Evolutionary conservation across 306 rosid genomes (phyloP).

Genomic region (Cucurbita maxima): DNA sequence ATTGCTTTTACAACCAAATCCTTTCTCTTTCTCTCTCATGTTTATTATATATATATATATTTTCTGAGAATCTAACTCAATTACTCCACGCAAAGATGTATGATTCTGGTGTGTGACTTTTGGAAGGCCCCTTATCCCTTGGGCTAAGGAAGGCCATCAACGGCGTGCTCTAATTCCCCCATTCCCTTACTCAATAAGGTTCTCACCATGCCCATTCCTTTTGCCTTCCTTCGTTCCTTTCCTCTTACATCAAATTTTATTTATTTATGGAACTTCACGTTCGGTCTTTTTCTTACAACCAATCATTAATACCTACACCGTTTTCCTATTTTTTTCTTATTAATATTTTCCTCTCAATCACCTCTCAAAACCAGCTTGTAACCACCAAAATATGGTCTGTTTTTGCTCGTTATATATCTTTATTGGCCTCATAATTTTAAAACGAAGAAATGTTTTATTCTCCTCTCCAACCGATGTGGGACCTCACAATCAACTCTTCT

Average conservation of each 20-base stretch:
- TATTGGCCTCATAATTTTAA: too few relatives aligned
- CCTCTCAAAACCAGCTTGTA: not conserved
- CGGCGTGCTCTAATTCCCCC: constrained; percentile 8
- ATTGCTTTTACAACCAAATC: too few relatives aligned
- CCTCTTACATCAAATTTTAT: not conserved
- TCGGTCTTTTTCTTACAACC: not conserved
- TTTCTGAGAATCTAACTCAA: constrained; percentile 7
- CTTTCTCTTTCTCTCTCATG: too few relatives aligned
- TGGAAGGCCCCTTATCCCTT: not conserved
- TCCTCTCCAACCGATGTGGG: too few relatives aligned
- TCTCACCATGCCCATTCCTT: not conserved
- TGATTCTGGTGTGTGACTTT: constrained; percentile 41
- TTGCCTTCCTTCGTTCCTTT: not conserved
- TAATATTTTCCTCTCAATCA: not conserved
- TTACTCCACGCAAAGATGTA: constrained; percentile 41
- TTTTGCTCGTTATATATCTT: too few relatives aligned
- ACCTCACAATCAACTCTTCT: too few relatives aligned
- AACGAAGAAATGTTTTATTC: too few relatives aligned
- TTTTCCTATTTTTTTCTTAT: not conserved
- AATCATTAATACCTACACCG: not conserved
- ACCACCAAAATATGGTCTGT: not conserved
- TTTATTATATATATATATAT: too few relatives aligned
- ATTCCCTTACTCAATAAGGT: constrained; percentile 12
- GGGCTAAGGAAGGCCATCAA: constrained; percentile 6
- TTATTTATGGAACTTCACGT: not conserved